These are phyloP conservation scores for Pterula multifida DNA, from an alignment of 1,284 basidiomycete genomes.

Conservation along the genomic window DNA sequence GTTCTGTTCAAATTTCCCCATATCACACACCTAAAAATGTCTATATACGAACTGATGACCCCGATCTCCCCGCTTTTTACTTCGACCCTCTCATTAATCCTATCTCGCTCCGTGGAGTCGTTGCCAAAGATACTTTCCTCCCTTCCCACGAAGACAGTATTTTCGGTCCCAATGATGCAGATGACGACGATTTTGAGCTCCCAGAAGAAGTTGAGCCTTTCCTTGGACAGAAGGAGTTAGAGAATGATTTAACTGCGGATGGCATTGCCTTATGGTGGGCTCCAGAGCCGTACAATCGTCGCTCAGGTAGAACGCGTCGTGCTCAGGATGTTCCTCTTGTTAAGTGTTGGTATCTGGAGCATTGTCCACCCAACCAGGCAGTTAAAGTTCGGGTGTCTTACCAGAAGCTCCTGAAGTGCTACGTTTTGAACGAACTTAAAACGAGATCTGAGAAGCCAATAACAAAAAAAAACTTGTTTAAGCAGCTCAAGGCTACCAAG, in stretches of 20 bases:
- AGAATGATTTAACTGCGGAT: slow-evolving; percentile 90
- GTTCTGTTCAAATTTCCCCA: slow-evolving; percentile 83
- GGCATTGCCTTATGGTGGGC: slow-evolving; percentile 99
- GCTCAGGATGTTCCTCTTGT: slow-evolving; percentile 94
- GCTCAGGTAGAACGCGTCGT: slow-evolving; percentile 86
- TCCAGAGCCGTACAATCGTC: slow-evolving; percentile 88
- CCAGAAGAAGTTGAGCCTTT: slow-evolving; percentile 80
- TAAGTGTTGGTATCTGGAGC: slow-evolving; percentile 97
- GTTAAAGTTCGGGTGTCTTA: slow-evolving; percentile 99
- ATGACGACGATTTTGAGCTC: slow-evolving; percentile 84
- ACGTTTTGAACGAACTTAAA: slow-evolving; percentile 89
- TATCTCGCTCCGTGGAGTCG: slow-evolving; percentile 79
- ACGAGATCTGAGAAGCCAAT: slow-evolving; percentile 88
- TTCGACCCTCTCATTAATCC: slow-evolving; percentile 98
- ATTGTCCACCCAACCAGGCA: slow-evolving; percentile 91
- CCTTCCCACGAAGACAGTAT: slow-evolving; percentile 86
- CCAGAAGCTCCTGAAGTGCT: slow-evolving; percentile 96
- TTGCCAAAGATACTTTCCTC: slow-evolving; percentile 72
- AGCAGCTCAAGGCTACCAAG: slow-evolving; percentile 94
- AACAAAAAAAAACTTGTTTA: slow-evolving; percentile 95
- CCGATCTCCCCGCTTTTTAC: slow-evolving; percentile 98
- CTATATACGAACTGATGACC: slow-evolving; percentile 98
- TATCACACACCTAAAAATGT: slow-evolving; percentile 97
- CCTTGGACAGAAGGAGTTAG: slow-evolving; percentile 69
- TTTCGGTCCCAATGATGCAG: slow-evolving; percentile 77